Conservation (phyloP, 164 flowering plant genomes). For the Stephania yunnanensis region DNA sequence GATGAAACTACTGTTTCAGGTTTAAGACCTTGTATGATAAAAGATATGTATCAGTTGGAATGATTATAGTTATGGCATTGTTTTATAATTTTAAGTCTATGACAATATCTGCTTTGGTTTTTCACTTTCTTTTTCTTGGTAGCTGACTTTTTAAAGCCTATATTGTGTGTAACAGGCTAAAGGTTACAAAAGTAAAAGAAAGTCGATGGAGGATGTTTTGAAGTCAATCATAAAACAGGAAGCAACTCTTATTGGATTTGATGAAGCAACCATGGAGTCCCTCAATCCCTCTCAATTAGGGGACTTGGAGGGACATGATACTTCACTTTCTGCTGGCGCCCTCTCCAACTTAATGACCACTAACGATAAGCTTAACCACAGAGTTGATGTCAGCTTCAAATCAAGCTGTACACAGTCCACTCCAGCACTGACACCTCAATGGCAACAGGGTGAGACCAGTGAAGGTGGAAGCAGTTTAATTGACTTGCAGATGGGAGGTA, state of each 20-base stretch:
- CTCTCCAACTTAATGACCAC: neutral
- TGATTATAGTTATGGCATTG: neutral
- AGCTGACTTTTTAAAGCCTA: neutral
- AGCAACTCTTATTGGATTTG: constrained; percentile 68
- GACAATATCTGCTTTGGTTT: too few species aligned
- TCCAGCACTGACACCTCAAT: neutral
- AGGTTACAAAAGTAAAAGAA: constrained; percentile 38
- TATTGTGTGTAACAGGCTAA: constrained; percentile 37
- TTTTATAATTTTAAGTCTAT: neutral
- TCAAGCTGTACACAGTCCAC: neutral
- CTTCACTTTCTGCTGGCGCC: constrained; percentile 9
- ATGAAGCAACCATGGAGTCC: constrained; percentile 42
- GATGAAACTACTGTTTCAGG: neutral
- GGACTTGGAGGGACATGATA: constrained; percentile 13
- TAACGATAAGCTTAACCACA: constrained; percentile 1
- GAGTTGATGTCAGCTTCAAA: neutral
- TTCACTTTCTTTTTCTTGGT: neutral
- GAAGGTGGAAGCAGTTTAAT: constrained; percentile 6
- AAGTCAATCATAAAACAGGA: constrained; percentile 40
- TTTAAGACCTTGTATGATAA: neutral
- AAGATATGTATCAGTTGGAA: neutral
- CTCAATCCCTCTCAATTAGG: constrained; percentile 15
- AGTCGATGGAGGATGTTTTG: constrained; percentile 48
- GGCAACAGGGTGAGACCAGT: neutral
- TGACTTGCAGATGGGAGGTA: constrained; percentile 25